Percentiles rank a stretch among this genome's conserved stretches.
Conservation (phyloP, 306 rosid species). For the Sindora glabra region DNA sequence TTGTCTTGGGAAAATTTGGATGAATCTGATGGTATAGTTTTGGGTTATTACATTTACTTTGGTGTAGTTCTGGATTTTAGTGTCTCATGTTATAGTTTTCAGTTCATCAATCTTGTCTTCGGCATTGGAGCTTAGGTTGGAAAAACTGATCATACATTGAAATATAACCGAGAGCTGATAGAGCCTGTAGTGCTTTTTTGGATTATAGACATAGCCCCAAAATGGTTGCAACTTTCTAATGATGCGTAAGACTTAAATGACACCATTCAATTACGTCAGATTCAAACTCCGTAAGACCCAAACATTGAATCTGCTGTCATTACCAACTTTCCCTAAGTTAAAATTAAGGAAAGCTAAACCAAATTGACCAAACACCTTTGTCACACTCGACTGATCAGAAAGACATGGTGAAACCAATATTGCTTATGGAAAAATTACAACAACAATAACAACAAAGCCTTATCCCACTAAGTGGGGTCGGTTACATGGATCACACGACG, state of each 20-base stretch:
- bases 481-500: no score
- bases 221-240: not conserved
- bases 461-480: no score
- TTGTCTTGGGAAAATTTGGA: constrained; percentile 28
- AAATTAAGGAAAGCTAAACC: not conserved
- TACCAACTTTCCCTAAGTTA: not conserved
- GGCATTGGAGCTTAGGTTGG: constrained; percentile 5
- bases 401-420: not conserved
- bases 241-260: not conserved
- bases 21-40: constrained; percentile 50
- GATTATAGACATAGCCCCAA: not conserved
- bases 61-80: not conserved
- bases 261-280: not conserved
- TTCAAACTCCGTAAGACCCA: not conserved
- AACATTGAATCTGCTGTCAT: not conserved
- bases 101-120: constrained; percentile 11
- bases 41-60: not conserved
- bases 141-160: not conserved
- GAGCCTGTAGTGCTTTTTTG: not conserved
- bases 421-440: not conserved
- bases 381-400: not conserved
- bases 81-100: not conserved
- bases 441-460: no score
- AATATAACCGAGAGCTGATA: not conserved
- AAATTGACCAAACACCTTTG: not conserved